These are phyloP conservation scores for Phytophthora sojae DNA, from an alignment of 352 stramenopile genomes.

Conservation along the genomic window DNA sequence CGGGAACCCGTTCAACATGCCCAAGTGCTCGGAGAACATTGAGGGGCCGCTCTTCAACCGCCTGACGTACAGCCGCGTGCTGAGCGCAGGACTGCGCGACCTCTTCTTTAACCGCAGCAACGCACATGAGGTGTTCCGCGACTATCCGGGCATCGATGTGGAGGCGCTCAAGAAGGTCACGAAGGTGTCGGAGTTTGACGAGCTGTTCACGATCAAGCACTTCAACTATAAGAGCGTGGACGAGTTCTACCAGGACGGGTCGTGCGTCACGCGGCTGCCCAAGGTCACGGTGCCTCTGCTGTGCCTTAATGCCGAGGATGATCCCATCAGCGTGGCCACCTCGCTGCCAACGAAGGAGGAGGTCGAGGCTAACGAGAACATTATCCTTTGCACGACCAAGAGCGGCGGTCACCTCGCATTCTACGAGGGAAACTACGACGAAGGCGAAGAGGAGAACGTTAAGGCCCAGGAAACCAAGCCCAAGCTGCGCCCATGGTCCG, in stretches of 20 bases:
- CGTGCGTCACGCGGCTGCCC: conserved; percentile 41
- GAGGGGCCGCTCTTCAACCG: conserved; percentile 57
- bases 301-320: conserved; percentile 60
- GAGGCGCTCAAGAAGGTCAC: conserved; percentile 40
- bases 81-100: conserved; percentile 55
- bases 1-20: conserved; percentile 76
- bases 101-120: conserved; percentile 76
- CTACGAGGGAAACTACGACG: conserved; percentile 39
- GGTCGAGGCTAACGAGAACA: conserved; percentile 50
- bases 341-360: conserved; percentile 34
- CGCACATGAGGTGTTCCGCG: conserved; percentile 61
- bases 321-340: conserved; percentile 55
- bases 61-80: conserved; percentile 58
- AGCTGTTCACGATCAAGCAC: conserved; percentile 62
- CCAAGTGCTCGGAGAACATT: conserved; percentile 55
- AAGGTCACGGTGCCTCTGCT: conserved; percentile 54
- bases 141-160: conserved; percentile 56
- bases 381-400: conserved; percentile 59
- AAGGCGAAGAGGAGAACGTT: conserved; percentile 2
- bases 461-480: conserved; percentile 9
- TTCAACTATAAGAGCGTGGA: conserved; percentile 60
- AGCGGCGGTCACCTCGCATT: conserved; percentile 58
- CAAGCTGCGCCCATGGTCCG: conserved; percentile 45
- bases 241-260: conserved; percentile 57
- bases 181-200: conserved; percentile 70